phyloP scores from a whole-genome alignment of 352 stramenopile species.

The Phytopythium sindhum region DNA sequence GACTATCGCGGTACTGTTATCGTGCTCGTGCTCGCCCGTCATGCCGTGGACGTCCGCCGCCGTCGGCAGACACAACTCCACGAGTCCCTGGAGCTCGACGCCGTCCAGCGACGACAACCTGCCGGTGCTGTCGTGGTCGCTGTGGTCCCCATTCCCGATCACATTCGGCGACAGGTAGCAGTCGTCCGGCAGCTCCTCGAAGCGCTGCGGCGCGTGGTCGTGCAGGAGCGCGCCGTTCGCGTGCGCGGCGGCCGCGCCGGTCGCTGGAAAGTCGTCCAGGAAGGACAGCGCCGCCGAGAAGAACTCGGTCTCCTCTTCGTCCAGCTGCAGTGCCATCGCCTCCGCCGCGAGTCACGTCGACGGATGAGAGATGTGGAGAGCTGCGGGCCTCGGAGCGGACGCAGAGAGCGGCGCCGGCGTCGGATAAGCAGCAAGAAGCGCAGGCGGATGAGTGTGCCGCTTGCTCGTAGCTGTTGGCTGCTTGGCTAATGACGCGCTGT shows the following conservation, averaged over 20 bases:
- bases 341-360: background rate
- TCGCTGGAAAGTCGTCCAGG: slow-evolving; percentile 15
- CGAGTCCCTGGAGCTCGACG: slow-evolving; percentile 7
- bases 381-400: background rate
- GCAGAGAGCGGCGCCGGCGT: background rate
- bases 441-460: background rate
- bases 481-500: no score
- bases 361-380: background rate
- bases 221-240: background rate
- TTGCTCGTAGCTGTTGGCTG: no score
- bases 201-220: background rate
- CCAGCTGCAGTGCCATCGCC: slow-evolving; percentile 22
- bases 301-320: slow-evolving; percentile 22
- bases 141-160: background rate
- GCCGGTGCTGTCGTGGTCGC: background rate
- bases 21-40: no score
- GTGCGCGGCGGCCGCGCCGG: background rate
- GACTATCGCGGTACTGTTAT: no score
- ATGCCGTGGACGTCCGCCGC: background rate
- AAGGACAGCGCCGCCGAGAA: slow-evolving; percentile 23
- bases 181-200: slow-evolving; percentile 7
- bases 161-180: background rate
- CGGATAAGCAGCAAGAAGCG: no score
- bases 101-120: slow-evolving; percentile 1
- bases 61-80: background rate